Evolutionary conservation across 179 eudicot species (phyloP).

Genomic region (Gypsophila paniculata): DNA sequence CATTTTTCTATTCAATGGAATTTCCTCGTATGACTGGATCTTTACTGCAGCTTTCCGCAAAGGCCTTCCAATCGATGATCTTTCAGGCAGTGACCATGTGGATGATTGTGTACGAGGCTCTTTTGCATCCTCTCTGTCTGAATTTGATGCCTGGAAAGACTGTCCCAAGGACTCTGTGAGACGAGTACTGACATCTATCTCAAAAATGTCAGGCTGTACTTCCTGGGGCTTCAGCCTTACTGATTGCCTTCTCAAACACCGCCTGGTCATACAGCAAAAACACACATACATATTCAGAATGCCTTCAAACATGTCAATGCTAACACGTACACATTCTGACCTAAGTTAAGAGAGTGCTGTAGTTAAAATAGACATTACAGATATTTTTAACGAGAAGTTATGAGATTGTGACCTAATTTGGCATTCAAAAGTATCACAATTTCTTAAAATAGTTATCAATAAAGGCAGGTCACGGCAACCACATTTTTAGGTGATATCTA

Average conservation of each 20-base stretch:
- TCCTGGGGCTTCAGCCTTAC: slow-evolving; percentile 33
- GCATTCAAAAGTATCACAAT: too few relatives aligned
- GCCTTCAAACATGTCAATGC: too few relatives aligned
- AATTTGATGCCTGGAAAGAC: slow-evolving; percentile 1
- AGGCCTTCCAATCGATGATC: slow-evolving; percentile 67
- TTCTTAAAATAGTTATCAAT: too few relatives aligned
- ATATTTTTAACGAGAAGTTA: too few relatives aligned
- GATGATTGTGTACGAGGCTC: slow-evolving; percentile 14
- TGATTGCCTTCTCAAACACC: slow-evolving; percentile 62
- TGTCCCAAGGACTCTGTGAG: neutral
- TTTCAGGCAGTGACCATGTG: slow-evolving; percentile 29
- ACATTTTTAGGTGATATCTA: too few relatives aligned
- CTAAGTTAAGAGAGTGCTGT: too few relatives aligned
- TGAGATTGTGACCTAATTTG: too few relatives aligned
- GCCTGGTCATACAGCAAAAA: slow-evolving; percentile 29
- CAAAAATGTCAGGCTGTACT: slow-evolving; percentile 39
- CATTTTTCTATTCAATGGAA: slow-evolving; percentile 55
- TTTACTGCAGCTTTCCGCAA: slow-evolving; percentile 57
- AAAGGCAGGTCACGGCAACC: too few relatives aligned
- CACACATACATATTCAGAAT: too few relatives aligned
- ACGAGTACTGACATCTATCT: slow-evolving; percentile 35
- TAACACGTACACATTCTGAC: too few relatives aligned
- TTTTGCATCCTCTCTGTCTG: slow-evolving; percentile 3
- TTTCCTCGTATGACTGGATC: slow-evolving; percentile 72
- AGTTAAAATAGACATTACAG: too few relatives aligned